Evolutionary conservation across 306 rosid genomes (phyloP).

Genomic region (Vigna unguiculata): DNA sequence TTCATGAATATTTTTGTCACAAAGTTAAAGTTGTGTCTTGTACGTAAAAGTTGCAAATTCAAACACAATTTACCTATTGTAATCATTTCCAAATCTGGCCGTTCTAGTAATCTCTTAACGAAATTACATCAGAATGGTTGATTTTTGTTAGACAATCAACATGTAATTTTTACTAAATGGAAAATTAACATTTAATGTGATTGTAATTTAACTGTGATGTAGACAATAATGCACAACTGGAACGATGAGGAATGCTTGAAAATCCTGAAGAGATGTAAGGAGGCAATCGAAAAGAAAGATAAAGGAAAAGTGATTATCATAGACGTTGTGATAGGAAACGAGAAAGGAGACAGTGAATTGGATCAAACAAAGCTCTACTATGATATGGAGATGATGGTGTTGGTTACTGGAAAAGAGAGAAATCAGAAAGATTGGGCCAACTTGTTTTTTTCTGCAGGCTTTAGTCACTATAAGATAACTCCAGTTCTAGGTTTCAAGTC

Average conservation of each 20-base stretch:
- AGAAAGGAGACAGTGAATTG: constrained; percentile 36
- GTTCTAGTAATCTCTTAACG: too few species aligned
- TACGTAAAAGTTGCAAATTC: too few species aligned
- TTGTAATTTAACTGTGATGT: neutral
- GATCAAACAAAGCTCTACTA: constrained; percentile 45
- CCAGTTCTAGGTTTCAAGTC: constrained; percentile 32
- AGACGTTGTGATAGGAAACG: constrained; percentile 53
- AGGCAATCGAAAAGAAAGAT: constrained; percentile 38
- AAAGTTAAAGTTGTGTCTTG: too few species aligned
- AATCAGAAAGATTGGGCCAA: constrained; percentile 43
- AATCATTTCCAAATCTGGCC: too few species aligned
- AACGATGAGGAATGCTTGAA: too few species aligned
- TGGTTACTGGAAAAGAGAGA: constrained; percentile 41
- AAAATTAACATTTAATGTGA: neutral
- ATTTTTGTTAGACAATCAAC: too few species aligned
- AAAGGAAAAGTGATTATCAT: constrained; percentile 53
- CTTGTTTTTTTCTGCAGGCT: constrained; percentile 36
- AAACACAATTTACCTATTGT: too few species aligned
- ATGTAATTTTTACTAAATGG: neutral
- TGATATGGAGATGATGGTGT: constrained; percentile 46
- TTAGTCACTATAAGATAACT: constrained; percentile 36
- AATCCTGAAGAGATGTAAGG: constrained; percentile 36
- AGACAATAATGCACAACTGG: constrained; percentile 61
- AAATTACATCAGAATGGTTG: too few species aligned
- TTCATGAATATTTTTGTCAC: too few species aligned